Evolutionary conservation across 164 flowering plant species (phyloP), one percentile per base, ranked within the genome.

Genomic region (Liquidambar formosana): DNA sequence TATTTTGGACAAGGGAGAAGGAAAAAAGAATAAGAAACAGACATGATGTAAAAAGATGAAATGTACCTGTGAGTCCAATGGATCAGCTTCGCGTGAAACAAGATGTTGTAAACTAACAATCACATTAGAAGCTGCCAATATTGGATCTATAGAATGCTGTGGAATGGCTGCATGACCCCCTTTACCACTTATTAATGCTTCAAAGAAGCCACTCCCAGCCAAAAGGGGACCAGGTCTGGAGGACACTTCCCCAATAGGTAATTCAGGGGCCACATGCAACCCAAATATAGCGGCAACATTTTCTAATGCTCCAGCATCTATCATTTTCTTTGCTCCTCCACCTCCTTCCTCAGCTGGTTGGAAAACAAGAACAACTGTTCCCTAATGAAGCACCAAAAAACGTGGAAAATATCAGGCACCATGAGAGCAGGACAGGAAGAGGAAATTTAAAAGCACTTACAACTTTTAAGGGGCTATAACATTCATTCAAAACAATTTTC

Each of bases 141-240:
- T 84, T 41, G 97, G 97, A 67, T 92, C 97, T 18, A 85, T 88
- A 22, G 92, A 68, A 47, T 78, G 82, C 76, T 92, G 97, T 10
- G 95, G 97, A 63, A 83, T 66, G 25, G 92, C 97, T 1, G 89
- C 97, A 78, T 92, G 95, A 51, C 97, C 97, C 25, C 97, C 97
- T 73, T 83, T 89, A 23, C 97, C 97, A 57, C 76, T 78, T 60
- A 92, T 88, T 27, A 74, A 81, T 18, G 95, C 95, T 72, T 88
- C 86, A 73, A 92, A 92, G 72, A 81, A 82, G 64, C 93, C 95
- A 77, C 79, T 63, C 5, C 85, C 97, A 44, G 95, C 97, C 78
- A 88, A 63, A 2, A 87, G 16, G 2, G 91, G 88, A 60, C 93
- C 95, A 22, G 88, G 47, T 61, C 90, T 81, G 28, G 92, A 73